Evolutionary conservation across 768 basidiomycete species (phyloP), one percentile per base, ranked within the genome.

Genomic region (Pholiota microspora): DNA sequence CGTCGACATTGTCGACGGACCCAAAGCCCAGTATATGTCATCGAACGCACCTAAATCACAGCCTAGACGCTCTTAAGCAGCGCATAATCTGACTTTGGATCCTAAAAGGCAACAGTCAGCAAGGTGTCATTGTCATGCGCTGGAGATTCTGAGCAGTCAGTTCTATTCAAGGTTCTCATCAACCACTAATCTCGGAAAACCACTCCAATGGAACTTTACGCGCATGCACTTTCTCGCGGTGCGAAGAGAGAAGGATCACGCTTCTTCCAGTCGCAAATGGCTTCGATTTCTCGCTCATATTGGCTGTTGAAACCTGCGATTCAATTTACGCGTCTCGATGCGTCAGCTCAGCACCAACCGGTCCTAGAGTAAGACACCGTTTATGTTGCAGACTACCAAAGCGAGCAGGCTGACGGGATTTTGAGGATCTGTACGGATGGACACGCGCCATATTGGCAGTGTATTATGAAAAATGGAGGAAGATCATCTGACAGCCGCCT

Each of bases 371-470:
- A 42, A 42, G 40, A 42, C 9, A 9, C 40, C 40, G 40, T 42
- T 16, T 21, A 42, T 42, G n/a, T 4, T 42, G 21, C 21, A 21
- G 7, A 6, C 18, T 42, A 23, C 21, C 21, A 23, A 21, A 42
- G 18, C 21, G 9, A 42, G 40, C 21, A 23, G 7, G n/a, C 12
- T 47, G 4, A n/a, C n/a, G 18, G 9, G 16, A 29, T 15, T 16
- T 42, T 23, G 25, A 23, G 25, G 45, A 13, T 28, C 15, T 47
- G 25, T 12, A 32, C 21, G 54, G 21, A 31, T 31, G 60, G 53
- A 57, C 63, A 67, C 59, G 62, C 61, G 62, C 61, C 59, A 57
- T 62, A 61, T 59, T 56, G 59, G 57, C 56, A 51, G 52, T 53
- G 38, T 36, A 63, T 64, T 57, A 55, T 63, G 59, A 53, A 55